Base-by-base conservation (phyloP, 371 early-diverging fungal genomes). In the Actinomortierella ambigua region DNA sequence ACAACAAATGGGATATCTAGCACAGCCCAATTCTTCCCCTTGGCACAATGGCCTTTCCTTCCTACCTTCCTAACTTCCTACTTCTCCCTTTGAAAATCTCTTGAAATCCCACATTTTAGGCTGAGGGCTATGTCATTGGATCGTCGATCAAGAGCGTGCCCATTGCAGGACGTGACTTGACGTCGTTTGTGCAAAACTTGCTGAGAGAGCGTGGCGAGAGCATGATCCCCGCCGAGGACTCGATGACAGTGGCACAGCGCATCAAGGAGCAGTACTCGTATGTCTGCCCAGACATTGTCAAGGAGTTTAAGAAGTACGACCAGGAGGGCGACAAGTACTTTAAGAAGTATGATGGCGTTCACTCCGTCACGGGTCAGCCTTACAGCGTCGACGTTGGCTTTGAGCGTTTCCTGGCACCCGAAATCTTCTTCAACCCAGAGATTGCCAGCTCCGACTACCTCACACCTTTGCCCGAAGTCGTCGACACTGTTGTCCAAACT, bases 401-500 rank as follows among this genome's bases (percentile, higher is more conserved):
- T 69, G 98, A 98, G 70, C 94, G 98, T 59, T 98, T 98, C 87
- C 82, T 98, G 67, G 98, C 96, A 20, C 98, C 98, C 20, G 98
- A 98, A 71, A 93, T 97, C 80, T 98, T 98, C 81, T 98, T 98
- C 83, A 97, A 96, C 76, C 98, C 98, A 27, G 98, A 98, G 77
- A 94, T 98, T 63, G 93, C 93, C 42, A 91, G 91, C 82, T 90
- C 95, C n/a, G 98, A 97, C 69, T 98, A 95, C 73, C 79, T 96
- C 68, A 96, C 96, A 18, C 98, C 98, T 47, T 81, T 98, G 29
- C 97, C 98, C 17, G 94, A 95, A 50, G 92, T 96, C 28, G 96
- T 98, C 18, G 98, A 98, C 83, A 90, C 86, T 50, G 95, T 93
- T 39, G 96, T 98, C 61, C 98, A 98, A 77, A 89, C 89, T 50